A percentile compares a stretch with the other conserved stretches of the same genome.
phyloP scores from a whole-genome alignment of 2,329 filamentous ascomycete genomes.

The Grosmannia clavigera region DNA sequence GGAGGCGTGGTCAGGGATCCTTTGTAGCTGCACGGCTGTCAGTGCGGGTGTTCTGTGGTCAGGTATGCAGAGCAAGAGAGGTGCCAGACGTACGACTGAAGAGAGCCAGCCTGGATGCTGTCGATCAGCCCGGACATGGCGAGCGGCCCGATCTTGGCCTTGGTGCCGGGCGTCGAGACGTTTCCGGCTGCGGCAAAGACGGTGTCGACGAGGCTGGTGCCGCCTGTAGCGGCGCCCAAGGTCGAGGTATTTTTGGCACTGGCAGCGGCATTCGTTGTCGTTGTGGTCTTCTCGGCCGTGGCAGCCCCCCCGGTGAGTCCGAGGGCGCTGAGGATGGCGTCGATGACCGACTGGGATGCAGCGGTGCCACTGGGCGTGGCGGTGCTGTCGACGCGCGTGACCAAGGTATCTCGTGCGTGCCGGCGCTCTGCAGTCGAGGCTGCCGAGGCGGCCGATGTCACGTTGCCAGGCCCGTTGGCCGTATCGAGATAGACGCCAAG shows the following conservation, averaged over 20 bases:
- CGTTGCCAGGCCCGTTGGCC: conserved; percentile 13
- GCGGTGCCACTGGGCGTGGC: neutral
- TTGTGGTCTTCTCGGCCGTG: conserved; percentile 9
- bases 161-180: conserved; percentile 30
- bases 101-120: conserved; percentile 22
- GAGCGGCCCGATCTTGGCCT: conserved; percentile 26
- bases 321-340: neutral
- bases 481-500: conserved; percentile 31
- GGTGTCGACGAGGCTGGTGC: conserved; percentile 31
- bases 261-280: conserved; percentile 10
- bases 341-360: neutral
- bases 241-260: neutral
- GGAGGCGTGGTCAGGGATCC: conserved; percentile 38
- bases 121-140: conserved; percentile 30
- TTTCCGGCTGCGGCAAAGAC: conserved; percentile 28
- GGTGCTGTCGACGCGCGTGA: neutral
- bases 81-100: conserved; percentile 22
- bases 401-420: neutral
- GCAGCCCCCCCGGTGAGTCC: neutral
- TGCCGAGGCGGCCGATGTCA: neutral
- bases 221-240: conserved; percentile 15
- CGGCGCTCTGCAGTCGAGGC: neutral
- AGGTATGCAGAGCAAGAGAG: neutral
- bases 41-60: neutral
- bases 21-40: conserved; percentile 21